Conservation (phyloP, 129 eudicot genomes). For the Sambucus nigra region DNA sequence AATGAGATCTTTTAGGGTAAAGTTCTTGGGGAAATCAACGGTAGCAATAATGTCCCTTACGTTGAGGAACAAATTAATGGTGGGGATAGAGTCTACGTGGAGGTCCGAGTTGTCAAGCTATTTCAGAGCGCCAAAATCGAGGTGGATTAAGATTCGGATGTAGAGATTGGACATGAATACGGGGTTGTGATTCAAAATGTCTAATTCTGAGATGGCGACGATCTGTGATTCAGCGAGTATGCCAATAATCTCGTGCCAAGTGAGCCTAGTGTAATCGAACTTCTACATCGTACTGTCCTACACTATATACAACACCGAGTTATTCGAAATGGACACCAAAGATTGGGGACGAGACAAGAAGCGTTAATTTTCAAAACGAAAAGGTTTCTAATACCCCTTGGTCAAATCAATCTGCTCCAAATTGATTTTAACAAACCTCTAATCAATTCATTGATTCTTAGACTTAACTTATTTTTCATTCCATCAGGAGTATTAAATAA, state of each 20-base stretch:
- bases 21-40: slow-evolving; percentile 44
- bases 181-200: slow-evolving; percentile 51
- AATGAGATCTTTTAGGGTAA: slow-evolving; percentile 42
- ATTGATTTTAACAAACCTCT: too few species aligned
- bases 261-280: slow-evolving; percentile 45
- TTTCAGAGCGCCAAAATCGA: slow-evolving; percentile 63
- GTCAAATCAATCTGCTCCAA: too few species aligned
- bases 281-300: slow-evolving; percentile 52
- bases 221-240: slow-evolving; percentile 38
- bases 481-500: too few species aligned
- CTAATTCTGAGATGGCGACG: slow-evolving; percentile 41
- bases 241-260: slow-evolving; percentile 39
- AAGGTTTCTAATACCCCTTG: too few species aligned
- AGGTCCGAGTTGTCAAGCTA: slow-evolving; percentile 72
- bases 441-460: too few species aligned
- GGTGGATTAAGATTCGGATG: slow-evolving; percentile 33
- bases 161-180: slow-evolving; percentile 45
- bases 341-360: not conserved
- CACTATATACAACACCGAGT: too few species aligned
- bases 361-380: too few species aligned
- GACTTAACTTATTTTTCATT: too few species aligned
- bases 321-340: not conserved
- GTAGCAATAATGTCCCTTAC: slow-evolving; percentile 33
- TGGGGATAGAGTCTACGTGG: slow-evolving; percentile 49
- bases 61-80: slow-evolving; percentile 40